Conservation (phyloP, 176 grass and related monocot species). For the Carex myosuroides region DNA sequence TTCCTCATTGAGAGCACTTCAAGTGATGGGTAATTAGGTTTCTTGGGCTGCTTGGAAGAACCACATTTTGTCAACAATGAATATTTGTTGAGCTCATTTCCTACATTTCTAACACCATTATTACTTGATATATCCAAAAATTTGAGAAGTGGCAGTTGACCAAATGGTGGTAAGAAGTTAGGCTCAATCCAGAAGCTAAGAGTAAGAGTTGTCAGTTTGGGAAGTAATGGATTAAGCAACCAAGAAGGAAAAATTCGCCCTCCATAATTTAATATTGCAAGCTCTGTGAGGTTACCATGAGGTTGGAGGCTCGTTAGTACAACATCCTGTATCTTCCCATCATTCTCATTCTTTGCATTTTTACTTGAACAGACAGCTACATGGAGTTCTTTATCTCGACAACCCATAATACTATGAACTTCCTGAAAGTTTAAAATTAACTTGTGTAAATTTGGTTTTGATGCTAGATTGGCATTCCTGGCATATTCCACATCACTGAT, state of each 20-base stretch:
- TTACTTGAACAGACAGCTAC: background rate
- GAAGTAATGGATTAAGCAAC: background rate
- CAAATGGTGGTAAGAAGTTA: background rate
- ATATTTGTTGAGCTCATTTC: background rate
- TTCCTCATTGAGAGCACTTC: background rate
- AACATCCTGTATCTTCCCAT: background rate
- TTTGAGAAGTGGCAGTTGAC: background rate
- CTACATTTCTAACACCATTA: background rate
- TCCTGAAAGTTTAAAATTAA: background rate
- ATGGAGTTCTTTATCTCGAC: background rate
- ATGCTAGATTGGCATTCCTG: background rate
- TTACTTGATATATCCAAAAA: background rate
- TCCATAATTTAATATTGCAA: background rate
- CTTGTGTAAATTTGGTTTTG: background rate
- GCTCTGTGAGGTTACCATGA: background rate
- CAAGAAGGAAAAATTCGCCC: background rate
- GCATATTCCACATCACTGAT: background rate
- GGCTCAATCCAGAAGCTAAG: background rate
- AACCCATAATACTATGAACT: background rate
- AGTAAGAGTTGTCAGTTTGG: background rate
- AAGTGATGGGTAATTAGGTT: background rate
- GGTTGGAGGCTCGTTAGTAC: background rate
- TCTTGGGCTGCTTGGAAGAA: background rate
- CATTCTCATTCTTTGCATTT: background rate
- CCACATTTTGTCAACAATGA: background rate